These are phyloP conservation scores for Kluyveromyces wickerhamii DNA, from an alignment of 805 yeast species.

Conservation along the genomic window DNA sequence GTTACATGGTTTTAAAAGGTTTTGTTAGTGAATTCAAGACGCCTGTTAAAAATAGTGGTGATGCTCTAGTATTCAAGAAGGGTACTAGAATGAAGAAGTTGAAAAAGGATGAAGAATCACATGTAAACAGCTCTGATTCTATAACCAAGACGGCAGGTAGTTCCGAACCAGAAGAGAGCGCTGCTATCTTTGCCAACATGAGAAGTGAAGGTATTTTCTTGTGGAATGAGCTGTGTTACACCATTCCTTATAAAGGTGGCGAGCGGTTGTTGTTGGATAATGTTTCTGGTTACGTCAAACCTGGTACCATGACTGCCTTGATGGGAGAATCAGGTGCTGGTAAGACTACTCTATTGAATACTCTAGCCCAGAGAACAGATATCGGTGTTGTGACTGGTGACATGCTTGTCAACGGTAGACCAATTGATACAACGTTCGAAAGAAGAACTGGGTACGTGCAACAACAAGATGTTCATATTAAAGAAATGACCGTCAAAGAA, in stretches of 20 bases:
- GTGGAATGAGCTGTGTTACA: conserved; percentile 30
- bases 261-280: conserved; percentile 45
- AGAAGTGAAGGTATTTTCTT: conserved; percentile 26
- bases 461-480: conserved; percentile 46
- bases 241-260: conserved; percentile 31
- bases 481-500: conserved; percentile 29
- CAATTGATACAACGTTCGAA: conserved; percentile 42
- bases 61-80: conserved; percentile 43
- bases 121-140: conserved; percentile 8
- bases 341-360: conserved; percentile 49
- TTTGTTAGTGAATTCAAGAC: conserved; percentile 19
- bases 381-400: conserved; percentile 50
- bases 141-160: conserved; percentile 5
- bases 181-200: conserved; percentile 19
- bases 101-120: conserved; percentile 15
- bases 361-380: conserved; percentile 43
- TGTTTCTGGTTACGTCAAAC: conserved; percentile 39
- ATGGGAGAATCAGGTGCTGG: conserved; percentile 66
- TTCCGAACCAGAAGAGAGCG: conserved; percentile 8
- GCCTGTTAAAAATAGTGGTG: conserved; percentile 28
- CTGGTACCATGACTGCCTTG: conserved; percentile 53
- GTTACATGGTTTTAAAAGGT: conserved; percentile 16
- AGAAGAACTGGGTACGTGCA: conserved; percentile 51
- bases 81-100: conserved; percentile 30
- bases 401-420: conserved; percentile 45